Evolutionary conservation across 305 asterid species (phyloP).

Genomic region (Euphrasia arctica): DNA sequence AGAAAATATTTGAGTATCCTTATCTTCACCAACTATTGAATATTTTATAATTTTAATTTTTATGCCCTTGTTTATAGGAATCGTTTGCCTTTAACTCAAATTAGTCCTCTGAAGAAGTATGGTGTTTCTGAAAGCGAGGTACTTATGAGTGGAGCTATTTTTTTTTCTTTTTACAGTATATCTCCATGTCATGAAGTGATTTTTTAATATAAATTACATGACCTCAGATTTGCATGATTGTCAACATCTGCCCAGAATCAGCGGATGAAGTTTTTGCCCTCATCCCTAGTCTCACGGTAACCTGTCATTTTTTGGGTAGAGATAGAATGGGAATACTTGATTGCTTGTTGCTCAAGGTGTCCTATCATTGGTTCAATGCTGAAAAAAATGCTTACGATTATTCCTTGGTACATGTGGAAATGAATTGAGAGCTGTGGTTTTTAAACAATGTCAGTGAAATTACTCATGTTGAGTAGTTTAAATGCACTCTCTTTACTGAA

Average conservation of each 20-base stretch:
- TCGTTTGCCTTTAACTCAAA: constrained; percentile 47
- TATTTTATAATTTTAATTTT: background rate
- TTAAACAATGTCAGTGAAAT: constrained; percentile 5
- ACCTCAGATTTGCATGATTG: constrained; percentile 74
- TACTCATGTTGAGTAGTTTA: constrained; percentile 1
- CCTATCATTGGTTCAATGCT: constrained; percentile 10
- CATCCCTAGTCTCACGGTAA: constrained; percentile 77
- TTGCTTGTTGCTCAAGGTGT: background rate
- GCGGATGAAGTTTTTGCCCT: constrained; percentile 83
- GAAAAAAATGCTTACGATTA: constrained; percentile 4
- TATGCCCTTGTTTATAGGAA: background rate
- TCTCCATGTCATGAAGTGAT: constrained; percentile 18
- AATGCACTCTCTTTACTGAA: background rate
- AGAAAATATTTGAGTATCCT: constrained; percentile 81
- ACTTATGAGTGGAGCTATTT: constrained; percentile 22
- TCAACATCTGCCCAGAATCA: constrained; percentile 63
- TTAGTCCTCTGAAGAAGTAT: constrained; percentile 62
- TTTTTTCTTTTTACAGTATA: background rate
- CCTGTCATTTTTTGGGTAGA: constrained; percentile 21
- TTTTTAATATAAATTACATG: constrained; percentile 16
- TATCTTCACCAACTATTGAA: background rate
- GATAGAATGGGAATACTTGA: constrained; percentile 4
- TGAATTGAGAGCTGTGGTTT: background rate
- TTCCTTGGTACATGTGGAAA: too few relatives aligned
- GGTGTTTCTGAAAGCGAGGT: constrained; percentile 87